Evolutionary conservation across 768 basidiomycete genomes (phyloP).

Genomic region (Russula lepida): DNA sequence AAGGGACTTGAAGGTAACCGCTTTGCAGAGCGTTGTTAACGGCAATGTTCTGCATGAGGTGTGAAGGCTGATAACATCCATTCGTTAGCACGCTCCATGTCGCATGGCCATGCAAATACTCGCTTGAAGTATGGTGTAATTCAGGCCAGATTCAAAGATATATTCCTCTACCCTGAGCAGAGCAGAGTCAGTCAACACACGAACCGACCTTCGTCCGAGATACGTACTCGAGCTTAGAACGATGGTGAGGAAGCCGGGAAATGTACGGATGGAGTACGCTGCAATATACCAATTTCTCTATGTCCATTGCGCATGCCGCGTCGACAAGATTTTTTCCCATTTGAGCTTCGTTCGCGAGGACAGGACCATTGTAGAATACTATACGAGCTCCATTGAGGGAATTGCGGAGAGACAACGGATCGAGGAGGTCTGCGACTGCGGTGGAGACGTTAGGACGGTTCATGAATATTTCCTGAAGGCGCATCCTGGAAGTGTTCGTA

Average conservation of each 20-base stretch:
- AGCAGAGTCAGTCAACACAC: background rate
- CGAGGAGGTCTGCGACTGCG: conserved; percentile 15
- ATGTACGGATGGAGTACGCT: conserved; percentile 21
- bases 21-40: conserved; percentile 10
- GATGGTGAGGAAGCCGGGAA: conserved; percentile 16
- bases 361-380: conserved; percentile 18
- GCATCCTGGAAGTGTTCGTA: background rate
- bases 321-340: conserved; percentile 21
- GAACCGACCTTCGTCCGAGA: background rate
- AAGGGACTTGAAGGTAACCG: conserved; percentile 22
- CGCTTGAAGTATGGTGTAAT: conserved; percentile 32
- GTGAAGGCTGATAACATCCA: conserved; percentile 25
- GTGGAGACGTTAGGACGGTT: conserved; percentile 9
- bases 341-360: conserved; percentile 10
- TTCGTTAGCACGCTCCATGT: background rate
- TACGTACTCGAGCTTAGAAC: conserved; percentile 18
- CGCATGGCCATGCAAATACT: background rate
- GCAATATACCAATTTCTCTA: conserved; percentile 18
- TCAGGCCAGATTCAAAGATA: conserved; percentile 30
- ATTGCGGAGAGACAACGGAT: conserved; percentile 3
- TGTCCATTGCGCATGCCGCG: conserved; percentile 17
- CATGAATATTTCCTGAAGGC: conserved; percentile 2
- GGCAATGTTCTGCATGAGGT: conserved; percentile 30
- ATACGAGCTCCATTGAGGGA: conserved; percentile 7
- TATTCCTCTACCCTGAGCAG: conserved; percentile 29